phyloP scores from a whole-genome alignment of 805 yeast species.

The Nakazawaea holstii region DNA sequence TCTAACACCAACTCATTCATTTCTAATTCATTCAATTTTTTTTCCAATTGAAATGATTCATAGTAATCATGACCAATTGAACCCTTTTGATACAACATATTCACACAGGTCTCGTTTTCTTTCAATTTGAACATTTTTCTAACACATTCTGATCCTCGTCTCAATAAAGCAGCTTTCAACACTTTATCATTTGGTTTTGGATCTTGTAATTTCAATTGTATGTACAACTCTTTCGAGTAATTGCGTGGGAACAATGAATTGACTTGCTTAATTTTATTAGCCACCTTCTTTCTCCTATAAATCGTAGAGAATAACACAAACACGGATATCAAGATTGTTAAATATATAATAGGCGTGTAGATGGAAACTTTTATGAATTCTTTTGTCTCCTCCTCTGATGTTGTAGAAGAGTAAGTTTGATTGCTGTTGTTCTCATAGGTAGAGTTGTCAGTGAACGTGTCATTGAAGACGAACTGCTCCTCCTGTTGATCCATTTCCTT shows the following conservation, averaged over 20 bases:
- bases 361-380: slow-evolving; percentile 38
- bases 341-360: slow-evolving; percentile 72
- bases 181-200: slow-evolving; percentile 74
- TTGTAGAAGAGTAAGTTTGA: neutral
- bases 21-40: slow-evolving; percentile 76
- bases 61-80: slow-evolving; percentile 86
- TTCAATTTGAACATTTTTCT: slow-evolving; percentile 78
- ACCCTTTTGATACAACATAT: slow-evolving; percentile 76
- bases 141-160: slow-evolving; percentile 82
- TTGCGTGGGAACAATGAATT: slow-evolving; percentile 73
- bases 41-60: slow-evolving; percentile 74
- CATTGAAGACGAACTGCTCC: slow-evolving; percentile 5
- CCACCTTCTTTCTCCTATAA: slow-evolving; percentile 54
- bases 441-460: neutral
- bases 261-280: slow-evolving; percentile 37
- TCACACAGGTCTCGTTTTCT: slow-evolving; percentile 69
- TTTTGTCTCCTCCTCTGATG: neutral
- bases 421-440: neutral
- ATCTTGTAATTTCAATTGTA: slow-evolving; percentile 45
- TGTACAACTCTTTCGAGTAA: slow-evolving; percentile 58
- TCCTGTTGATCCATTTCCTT: neutral
- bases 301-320: slow-evolving; percentile 63
- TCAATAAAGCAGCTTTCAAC: slow-evolving; percentile 59
- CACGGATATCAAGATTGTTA: slow-evolving; percentile 60
- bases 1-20: slow-evolving; percentile 69